Conservation (phyloP, 2,329 filamentous ascomycete genomes). For the Pseudogymnoascus sp. region DNA sequence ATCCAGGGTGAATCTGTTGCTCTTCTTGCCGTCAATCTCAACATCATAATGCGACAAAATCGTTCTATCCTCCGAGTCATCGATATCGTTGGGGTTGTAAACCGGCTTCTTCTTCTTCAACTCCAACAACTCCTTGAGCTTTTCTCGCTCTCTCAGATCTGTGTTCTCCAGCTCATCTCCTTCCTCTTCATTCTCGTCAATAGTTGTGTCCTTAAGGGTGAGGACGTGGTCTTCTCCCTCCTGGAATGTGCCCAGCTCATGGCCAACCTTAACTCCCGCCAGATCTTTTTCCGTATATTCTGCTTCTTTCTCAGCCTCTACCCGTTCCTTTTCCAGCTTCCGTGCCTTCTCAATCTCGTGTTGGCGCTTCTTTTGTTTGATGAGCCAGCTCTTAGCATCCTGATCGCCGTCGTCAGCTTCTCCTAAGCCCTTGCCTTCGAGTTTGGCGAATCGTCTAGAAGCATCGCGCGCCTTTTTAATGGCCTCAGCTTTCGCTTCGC, state of each 20-base stretch:
- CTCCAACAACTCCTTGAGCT: slow-evolving; percentile 67
- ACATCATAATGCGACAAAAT: slow-evolving; percentile 92
- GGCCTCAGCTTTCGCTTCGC: slow-evolving; percentile 72
- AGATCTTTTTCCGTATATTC: slow-evolving; percentile 83
- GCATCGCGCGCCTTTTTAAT: slow-evolving; percentile 83
- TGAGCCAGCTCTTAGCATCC: slow-evolving; percentile 81
- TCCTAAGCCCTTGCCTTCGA: slow-evolving; percentile 79
- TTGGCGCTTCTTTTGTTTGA: slow-evolving; percentile 85
- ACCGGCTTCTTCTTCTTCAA: slow-evolving; percentile 83
- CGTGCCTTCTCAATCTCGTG: slow-evolving; percentile 79
- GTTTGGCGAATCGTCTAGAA: slow-evolving; percentile 65
- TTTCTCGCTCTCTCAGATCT: slow-evolving; percentile 63
- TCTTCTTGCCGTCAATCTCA: slow-evolving; percentile 84
- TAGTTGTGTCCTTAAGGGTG: slow-evolving; percentile 87
- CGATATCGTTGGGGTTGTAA: slow-evolving; percentile 77
- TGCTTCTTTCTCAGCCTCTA: slow-evolving; percentile 58
- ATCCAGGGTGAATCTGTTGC: slow-evolving; percentile 81
- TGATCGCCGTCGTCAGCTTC: slow-evolving; percentile 62
- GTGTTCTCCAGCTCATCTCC: slow-evolving; percentile 85
- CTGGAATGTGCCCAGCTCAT: slow-evolving; percentile 75
- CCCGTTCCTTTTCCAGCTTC: slow-evolving; percentile 66
- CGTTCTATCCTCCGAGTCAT: slow-evolving; percentile 53
- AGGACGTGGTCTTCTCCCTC: slow-evolving; percentile 82
- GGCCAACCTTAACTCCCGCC: slow-evolving; percentile 83
- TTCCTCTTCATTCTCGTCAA: slow-evolving; percentile 75